Evolutionary conservation across 2,329 filamentous ascomycete species (phyloP).

Genomic region (Fusarium sp.): DNA sequence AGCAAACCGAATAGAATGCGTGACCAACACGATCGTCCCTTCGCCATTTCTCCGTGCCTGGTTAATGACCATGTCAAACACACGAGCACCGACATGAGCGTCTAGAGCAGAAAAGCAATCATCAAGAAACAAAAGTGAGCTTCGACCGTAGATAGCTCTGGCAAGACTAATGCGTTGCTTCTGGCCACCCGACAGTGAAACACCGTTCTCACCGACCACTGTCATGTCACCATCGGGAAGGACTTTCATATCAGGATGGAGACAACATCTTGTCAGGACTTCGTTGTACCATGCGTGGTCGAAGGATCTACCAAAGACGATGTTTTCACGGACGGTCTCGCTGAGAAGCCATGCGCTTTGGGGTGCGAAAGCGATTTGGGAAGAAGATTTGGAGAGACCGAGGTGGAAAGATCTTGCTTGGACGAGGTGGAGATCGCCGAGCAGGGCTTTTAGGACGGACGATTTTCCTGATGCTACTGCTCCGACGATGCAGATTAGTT

Average conservation of each 20-base stretch:
- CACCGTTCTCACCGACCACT: slow-evolving; percentile 24
- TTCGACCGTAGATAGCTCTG: slow-evolving; percentile 19
- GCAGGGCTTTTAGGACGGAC: slow-evolving; percentile 8
- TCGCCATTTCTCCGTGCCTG: slow-evolving; percentile 8
- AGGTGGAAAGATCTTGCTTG: slow-evolving; percentile 10
- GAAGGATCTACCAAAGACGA: slow-evolving; percentile 10
- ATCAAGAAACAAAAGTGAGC: slow-evolving; percentile 20
- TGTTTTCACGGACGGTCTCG: slow-evolving; percentile 24
- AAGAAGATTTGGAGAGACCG: neutral
- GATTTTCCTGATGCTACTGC: slow-evolving; percentile 25
- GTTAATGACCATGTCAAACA: slow-evolving; percentile 24
- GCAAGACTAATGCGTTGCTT: slow-evolving; percentile 32
- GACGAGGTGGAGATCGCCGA: slow-evolving; percentile 20
- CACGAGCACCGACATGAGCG: slow-evolving; percentile 21
- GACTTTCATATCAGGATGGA: slow-evolving; percentile 17
- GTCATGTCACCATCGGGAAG: slow-evolving; percentile 26
- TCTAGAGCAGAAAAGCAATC: slow-evolving; percentile 29
- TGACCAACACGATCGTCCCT: slow-evolving; percentile 2
- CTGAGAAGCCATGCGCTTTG: slow-evolving; percentile 27
- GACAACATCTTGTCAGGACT: slow-evolving; percentile 17
- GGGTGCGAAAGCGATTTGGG: slow-evolving; percentile 11
- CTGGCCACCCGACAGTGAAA: slow-evolving; percentile 23
- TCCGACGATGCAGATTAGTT: slow-evolving; percentile 18
- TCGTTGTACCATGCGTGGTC: slow-evolving; percentile 22
- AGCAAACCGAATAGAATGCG: slow-evolving; percentile 22